Conservation (phyloP, 2,329 filamentous ascomycete genomes). For the Epichloe hybrida region DNA sequence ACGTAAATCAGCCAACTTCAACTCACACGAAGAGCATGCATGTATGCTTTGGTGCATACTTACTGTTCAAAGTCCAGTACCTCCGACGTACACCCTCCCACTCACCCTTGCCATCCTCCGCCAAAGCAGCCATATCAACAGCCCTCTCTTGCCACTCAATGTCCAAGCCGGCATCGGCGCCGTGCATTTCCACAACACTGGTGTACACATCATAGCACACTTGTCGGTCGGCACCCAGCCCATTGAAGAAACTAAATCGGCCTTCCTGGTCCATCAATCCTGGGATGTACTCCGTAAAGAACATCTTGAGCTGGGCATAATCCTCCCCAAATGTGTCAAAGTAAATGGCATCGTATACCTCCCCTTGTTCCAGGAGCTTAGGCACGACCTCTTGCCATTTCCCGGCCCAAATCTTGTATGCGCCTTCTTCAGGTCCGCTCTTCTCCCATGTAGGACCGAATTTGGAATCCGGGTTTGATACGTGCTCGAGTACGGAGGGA, state of each 20-base stretch:
- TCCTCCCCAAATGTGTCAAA: constrained; percentile 97
- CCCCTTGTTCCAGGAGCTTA: constrained; percentile 50
- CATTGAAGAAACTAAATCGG: constrained; percentile 79
- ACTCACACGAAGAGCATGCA: background rate
- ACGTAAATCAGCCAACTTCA: background rate
- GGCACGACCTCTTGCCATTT: constrained; percentile 73
- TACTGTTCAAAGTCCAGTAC: constrained; percentile 72
- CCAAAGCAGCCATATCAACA: constrained; percentile 54
- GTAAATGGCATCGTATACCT: constrained; percentile 78
- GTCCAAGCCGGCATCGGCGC: constrained; percentile 79
- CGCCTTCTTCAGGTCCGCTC: constrained; percentile 45
- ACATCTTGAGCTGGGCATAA: constrained; percentile 69
- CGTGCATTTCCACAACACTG: constrained; percentile 81
- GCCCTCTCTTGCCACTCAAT: constrained; percentile 70
- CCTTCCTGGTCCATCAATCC: constrained; percentile 59
- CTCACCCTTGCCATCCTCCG: constrained; percentile 54
- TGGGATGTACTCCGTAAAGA: constrained; percentile 81
- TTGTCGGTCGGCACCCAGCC: constrained; percentile 79
- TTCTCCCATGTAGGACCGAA: constrained; percentile 45
- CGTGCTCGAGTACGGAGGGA: constrained; percentile 56
- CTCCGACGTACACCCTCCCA: constrained; percentile 81
- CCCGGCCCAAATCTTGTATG: constrained; percentile 54
- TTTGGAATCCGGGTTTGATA: constrained; percentile 33
- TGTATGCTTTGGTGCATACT: background rate
- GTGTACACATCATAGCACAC: constrained; percentile 96